Evolutionary conservation across 1,139 yeast species (phyloP).

Genomic region (Zygosaccharomyces sapae): DNA sequence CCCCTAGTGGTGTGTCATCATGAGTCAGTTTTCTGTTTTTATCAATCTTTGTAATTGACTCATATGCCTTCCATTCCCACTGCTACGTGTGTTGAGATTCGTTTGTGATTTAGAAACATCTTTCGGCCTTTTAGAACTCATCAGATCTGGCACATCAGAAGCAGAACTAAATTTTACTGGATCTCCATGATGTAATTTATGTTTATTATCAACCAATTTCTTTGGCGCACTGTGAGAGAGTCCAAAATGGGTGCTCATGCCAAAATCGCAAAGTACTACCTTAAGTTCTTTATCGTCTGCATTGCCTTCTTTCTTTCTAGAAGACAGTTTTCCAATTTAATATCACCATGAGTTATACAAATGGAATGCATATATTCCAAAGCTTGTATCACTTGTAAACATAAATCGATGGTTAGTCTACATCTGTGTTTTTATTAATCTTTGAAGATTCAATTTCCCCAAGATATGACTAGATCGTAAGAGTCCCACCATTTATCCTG

Average conservation of each 20-base stretch:
- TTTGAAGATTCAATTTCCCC: constrained; percentile 49
- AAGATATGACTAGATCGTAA: constrained; percentile 70
- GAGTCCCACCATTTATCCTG: constrained; percentile 72
- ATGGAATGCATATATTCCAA: constrained; percentile 66
- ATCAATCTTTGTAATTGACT: constrained; percentile 26
- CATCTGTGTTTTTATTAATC: constrained; percentile 35
- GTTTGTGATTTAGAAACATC: constrained; percentile 49
- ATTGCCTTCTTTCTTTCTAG: constrained; percentile 32
- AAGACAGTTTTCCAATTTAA: constrained; percentile 81
- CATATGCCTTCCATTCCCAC: constrained; percentile 5
- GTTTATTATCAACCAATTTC: constrained; percentile 9
- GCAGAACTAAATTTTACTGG: constrained; percentile 13
- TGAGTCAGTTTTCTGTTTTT: constrained; percentile 28
- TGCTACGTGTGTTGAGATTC: constrained; percentile 15
- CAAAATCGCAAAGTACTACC: constrained; percentile 76
- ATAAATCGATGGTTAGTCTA: constrained; percentile 36
- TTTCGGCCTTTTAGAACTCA: constrained; percentile 26
- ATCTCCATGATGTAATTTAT: background rate
- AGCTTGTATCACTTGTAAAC: constrained; percentile 56
- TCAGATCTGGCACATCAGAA: constrained; percentile 10
- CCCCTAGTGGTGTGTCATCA: constrained; percentile 36
- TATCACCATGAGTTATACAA: constrained; percentile 81
- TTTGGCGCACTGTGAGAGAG: constrained; percentile 32
- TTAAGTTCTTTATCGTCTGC: constrained; percentile 39
- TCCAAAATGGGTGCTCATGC: constrained; percentile 52